Evolutionary conservation across 805 yeast genomes (phyloP).

Genomic region (Candida xiaguanensis): DNA sequence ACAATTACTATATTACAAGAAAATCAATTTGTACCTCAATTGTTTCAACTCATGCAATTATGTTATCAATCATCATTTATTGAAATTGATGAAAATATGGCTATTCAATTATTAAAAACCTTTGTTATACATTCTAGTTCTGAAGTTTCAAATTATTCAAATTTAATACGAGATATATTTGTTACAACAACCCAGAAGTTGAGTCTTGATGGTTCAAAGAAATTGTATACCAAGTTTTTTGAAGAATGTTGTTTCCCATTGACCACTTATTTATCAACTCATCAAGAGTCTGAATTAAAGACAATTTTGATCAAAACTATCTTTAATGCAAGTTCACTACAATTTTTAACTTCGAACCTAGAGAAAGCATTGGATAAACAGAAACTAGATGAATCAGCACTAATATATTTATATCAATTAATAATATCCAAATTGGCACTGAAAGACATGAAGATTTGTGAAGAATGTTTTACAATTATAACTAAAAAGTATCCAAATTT

Average conservation of each 20-base stretch:
- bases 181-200: conserved; percentile 19
- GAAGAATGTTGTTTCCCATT: conserved; percentile 19
- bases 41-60: conserved; percentile 19
- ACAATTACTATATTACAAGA: conserved; percentile 12
- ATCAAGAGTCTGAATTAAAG: background rate
- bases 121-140: conserved; percentile 13
- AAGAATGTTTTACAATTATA: conserved; percentile 45
- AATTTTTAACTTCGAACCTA: conserved; percentile 5
- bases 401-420: conserved; percentile 19
- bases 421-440: conserved; percentile 27
- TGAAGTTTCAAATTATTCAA: conserved; percentile 20
- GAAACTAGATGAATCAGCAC: conserved; percentile 11
- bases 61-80: conserved; percentile 19
- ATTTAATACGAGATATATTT: conserved; percentile 19
- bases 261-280: conserved; percentile 9
- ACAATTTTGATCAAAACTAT: conserved; percentile 1
- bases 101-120: conserved; percentile 23
- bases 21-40: conserved; percentile 10
- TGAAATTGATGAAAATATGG: conserved; percentile 28
- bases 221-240: conserved; percentile 23
- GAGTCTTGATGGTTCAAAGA: conserved; percentile 26
- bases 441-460: conserved; percentile 40
- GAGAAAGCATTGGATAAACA: conserved; percentile 5
- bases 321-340: conserved; percentile 6
- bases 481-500: conserved; percentile 33